Conservation (phyloP, 2,329 filamentous ascomycete genomes). For the Escovopsis weberi region DNA sequence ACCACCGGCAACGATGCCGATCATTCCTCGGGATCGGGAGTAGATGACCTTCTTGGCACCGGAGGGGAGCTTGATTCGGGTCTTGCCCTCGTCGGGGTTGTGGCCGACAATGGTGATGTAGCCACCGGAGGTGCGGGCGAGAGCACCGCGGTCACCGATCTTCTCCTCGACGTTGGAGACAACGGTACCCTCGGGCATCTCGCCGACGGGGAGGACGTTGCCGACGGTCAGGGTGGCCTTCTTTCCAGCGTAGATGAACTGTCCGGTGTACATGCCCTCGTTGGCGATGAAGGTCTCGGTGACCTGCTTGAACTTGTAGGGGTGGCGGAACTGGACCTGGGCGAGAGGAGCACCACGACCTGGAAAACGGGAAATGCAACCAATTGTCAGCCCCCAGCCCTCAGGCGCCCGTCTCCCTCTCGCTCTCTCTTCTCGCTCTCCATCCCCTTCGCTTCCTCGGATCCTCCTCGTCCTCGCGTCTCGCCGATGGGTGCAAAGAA, state of each 20-base stretch:
- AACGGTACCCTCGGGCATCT: conserved; percentile 97
- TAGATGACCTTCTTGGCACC: conserved; percentile 98
- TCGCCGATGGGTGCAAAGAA: conserved; percentile 2
- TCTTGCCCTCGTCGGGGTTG: conserved; percentile 99
- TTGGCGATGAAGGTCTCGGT: conserved; percentile 99
- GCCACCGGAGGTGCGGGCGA: conserved; percentile 97
- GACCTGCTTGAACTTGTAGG: conserved; percentile 95
- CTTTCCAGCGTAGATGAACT: conserved; percentile 99
- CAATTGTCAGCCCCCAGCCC: conserved; percentile 13
- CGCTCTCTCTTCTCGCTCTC: too few relatives aligned
- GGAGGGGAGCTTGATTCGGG: conserved; percentile 96
- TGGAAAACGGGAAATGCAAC: conserved; percentile 11
- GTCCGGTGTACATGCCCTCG: conserved; percentile 99
- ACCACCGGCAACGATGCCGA: conserved; percentile 98
- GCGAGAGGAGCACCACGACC: conserved; percentile 90
- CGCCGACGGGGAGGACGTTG: conserved; percentile 89
- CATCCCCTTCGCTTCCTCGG: conserved; percentile 1
- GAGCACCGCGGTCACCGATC: conserved; percentile 86
- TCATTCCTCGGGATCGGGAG: conserved; percentile 90
- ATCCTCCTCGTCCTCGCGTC: background rate
- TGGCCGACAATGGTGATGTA: conserved; percentile 97
- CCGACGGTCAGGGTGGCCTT: conserved; percentile 92
- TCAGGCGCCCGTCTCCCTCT: conserved; percentile 6
- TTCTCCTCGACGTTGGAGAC: conserved; percentile 99
- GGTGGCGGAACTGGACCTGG: conserved; percentile 91